Evolutionary conservation across 345 rosid species (phyloP), one percentile per base, ranked within the genome.

Genomic region (Linum usitatissimum): DNA sequence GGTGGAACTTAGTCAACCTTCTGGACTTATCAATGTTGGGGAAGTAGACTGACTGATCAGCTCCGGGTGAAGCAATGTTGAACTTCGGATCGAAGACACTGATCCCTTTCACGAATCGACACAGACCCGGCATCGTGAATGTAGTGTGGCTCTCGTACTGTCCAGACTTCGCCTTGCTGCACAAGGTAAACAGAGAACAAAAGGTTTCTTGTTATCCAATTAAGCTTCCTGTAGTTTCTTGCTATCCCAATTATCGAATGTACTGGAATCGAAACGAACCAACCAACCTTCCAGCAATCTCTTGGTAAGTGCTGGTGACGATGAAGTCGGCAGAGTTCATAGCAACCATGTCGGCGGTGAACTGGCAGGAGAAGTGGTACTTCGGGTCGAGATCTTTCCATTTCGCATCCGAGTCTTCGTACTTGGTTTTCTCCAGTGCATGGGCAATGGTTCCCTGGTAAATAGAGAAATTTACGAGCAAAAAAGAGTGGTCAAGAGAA

Each of bases 351-450:
- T 93, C 97, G 21, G 97, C 99, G 0, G 88, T 90, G 71, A 87
- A 93, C 68, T 93, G 99, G 58, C 95, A 93, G 55, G 96, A 90
- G 75, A 93, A 93, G 57, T 92, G 95, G 72, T 90, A 93, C 71
- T 90, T 90, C 0, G 82, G 73, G 18, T 93, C 99, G 5, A 90
- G 62, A 30, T 86, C 88, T 66, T 84, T 93, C 99, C 97, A 93
- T 30, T 79, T 84, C 42, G 76, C 88, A 70, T 93, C 99, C 21
- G 96, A 93, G 64, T 87, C 91, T 74, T 87, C 91, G 7, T 93
- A 86, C 78, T 90, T 93, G 4, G 97, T 83, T 68, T 90, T 93
- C 84, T 93, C 99, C 38, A 87, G 68, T 17, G 97, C 99, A 58
- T 93, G 99, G 69, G 97, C 97, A 57, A 90, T 90, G 5, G 91